These are phyloP conservation scores for Geotrichum cucujoidarum DNA, from an alignment of 1,139 yeast species.

Conservation along the genomic window DNA sequence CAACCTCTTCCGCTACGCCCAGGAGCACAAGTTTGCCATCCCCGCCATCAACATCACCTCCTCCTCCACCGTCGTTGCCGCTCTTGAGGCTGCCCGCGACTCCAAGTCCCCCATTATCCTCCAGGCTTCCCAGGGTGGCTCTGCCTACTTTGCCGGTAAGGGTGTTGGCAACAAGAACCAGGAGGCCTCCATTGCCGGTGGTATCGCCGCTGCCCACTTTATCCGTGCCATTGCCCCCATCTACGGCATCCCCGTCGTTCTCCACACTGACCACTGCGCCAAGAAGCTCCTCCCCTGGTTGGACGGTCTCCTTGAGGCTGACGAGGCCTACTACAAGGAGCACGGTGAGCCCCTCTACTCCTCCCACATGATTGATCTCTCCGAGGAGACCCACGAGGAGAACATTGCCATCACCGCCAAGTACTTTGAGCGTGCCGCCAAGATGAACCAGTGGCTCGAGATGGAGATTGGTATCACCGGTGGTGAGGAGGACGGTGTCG, in stretches of 20 bases:
- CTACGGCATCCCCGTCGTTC: constrained; percentile 92
- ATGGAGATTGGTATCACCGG: constrained; percentile 99
- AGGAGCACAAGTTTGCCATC: constrained; percentile 88
- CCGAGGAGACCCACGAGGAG: constrained; percentile 94
- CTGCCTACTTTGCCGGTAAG: constrained; percentile 99
- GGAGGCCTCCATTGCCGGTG: constrained; percentile 89
- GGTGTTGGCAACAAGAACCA: constrained; percentile 94
- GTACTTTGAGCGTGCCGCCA: constrained; percentile 92
- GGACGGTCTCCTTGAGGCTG: constrained; percentile 96
- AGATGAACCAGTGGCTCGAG: constrained; percentile 96
- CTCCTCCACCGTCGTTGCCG: constrained; percentile 94
- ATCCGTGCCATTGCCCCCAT: constrained; percentile 94
- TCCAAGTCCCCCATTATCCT: constrained; percentile 89
- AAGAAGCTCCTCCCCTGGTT: constrained; percentile 96
- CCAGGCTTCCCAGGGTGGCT: constrained; percentile 99
- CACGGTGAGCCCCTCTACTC: constrained; percentile 96
- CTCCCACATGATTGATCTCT: constrained; percentile 97
- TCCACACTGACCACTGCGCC: constrained; percentile 99
- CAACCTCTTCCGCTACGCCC: constrained; percentile 83
- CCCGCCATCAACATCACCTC: constrained; percentile 98
- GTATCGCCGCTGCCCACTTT: constrained; percentile 97
- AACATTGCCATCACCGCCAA: constrained; percentile 92
- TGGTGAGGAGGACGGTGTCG: constrained; percentile 99
- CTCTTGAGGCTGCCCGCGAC: constrained; percentile 98
- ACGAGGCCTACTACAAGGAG: constrained; percentile 79